Conservation (phyloP, 306 rosid species). For the Corylus heterophylla region DNA sequence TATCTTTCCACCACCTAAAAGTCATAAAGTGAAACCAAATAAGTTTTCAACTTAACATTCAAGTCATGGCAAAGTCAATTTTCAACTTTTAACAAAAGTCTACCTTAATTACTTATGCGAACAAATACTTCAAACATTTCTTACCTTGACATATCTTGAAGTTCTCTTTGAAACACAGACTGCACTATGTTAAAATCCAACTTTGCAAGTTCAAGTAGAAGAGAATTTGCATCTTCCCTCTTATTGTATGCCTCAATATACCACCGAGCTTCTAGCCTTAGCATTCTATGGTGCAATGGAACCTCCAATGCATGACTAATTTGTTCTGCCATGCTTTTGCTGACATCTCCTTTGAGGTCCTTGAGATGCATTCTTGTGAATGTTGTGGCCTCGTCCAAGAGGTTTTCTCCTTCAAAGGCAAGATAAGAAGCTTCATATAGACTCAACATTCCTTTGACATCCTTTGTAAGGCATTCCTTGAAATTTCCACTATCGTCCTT, state of each 20-base stretch:
- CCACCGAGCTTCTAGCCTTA: conserved; percentile 53
- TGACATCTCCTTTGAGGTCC: not conserved
- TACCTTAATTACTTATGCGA: no score
- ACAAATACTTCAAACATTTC: not conserved
- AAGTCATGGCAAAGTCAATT: not conserved
- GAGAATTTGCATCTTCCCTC: conserved; percentile 23
- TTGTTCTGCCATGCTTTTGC: conserved; percentile 6
- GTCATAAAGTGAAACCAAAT: not conserved
- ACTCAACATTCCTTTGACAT: conserved; percentile 54
- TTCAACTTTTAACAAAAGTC: no score
- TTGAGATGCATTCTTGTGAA: conserved; percentile 38
- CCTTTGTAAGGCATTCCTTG: conserved; percentile 13
- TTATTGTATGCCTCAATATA: conserved; percentile 44
- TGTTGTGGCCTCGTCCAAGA: conserved; percentile 51
- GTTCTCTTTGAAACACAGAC: conserved; percentile 40
- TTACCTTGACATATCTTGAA: conserved; percentile 47
- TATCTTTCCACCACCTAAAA: conserved; percentile 57
- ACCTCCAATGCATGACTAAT: conserved; percentile 51
- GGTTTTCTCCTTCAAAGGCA: conserved; percentile 43
- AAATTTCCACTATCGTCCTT: conserved; percentile 20
- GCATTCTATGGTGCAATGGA: conserved; percentile 44
- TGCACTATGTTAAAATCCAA: conserved; percentile 57
- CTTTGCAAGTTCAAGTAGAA: conserved; percentile 45
- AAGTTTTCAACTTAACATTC: not conserved
- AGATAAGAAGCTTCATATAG: conserved; percentile 55